Evolutionary conservation across 1,284 basidiomycete genomes (phyloP).

Genomic region (Thecaphora frezii): DNA sequence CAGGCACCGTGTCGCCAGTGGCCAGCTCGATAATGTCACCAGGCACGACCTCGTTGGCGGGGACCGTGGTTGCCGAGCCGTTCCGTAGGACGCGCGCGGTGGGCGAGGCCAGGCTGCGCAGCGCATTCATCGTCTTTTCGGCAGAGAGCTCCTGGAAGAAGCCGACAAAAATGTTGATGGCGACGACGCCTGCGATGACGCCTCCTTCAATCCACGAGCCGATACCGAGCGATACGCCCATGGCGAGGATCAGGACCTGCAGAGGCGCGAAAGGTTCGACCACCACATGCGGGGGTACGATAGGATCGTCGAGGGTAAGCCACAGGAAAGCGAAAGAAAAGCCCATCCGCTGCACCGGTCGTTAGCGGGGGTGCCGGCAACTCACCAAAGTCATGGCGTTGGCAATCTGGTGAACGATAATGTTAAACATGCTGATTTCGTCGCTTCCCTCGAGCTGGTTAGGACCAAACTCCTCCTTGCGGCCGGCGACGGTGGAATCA

Average conservation of each 20-base stretch:
- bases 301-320: too few relatives aligned
- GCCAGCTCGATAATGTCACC: conserved; percentile 60
- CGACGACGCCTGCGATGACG: conserved; percentile 69
- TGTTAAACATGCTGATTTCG: conserved; percentile 43
- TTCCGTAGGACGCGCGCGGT: conserved; percentile 67
- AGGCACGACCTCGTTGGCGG: conserved; percentile 68
- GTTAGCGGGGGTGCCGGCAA: neutral
- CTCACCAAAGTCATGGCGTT: conserved; percentile 56
- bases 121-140: conserved; percentile 67
- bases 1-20: conserved; percentile 55
- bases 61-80: conserved; percentile 64
- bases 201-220: conserved; percentile 68
- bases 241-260: conserved; percentile 64
- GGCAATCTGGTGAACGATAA: conserved; percentile 53
- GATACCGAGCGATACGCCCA: conserved; percentile 68
- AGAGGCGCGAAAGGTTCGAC: neutral
- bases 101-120: conserved; percentile 67
- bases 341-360: neutral
- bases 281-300: too few relatives aligned
- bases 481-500: conserved; percentile 31
- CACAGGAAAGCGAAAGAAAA: too few relatives aligned
- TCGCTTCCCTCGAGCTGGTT: conserved; percentile 54
- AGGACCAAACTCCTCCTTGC: conserved; percentile 42
- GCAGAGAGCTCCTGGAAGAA: conserved; percentile 66
- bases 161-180: conserved; percentile 63